Base-by-base conservation (phyloP, 2,329 filamentous ascomycete genomes). In the Phaeosphaeria sp. region DNA sequence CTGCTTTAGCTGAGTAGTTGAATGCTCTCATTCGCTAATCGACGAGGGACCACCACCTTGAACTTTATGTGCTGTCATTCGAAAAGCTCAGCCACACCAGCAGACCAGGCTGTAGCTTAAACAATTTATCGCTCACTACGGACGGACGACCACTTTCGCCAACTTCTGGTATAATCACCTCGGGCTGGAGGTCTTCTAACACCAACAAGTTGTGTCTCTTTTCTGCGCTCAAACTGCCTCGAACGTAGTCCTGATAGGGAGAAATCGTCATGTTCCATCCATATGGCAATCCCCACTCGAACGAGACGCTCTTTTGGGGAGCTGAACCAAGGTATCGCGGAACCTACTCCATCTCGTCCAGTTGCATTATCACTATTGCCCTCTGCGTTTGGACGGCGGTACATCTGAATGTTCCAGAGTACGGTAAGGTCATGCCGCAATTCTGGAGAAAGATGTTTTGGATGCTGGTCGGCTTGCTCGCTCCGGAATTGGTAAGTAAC, bases 301-400 rank as follows among this genome's bases (percentile, higher is more conserved):
- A 49, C 40, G 17, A 50, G 15, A 56, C 42, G 18, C 42, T 44
- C 21, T 44, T 2, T 9, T 60, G 60, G 57, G 49, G 51, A 4
- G 40, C 54, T 6, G 60, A 60, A 21, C 54, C 60, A 7, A 50
- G 43, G 7, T 33, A 53, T 27, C 51, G 58, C 15, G 60, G 60
- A 3, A 59, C 60, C 1, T 59, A 36, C 39, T 46, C 40, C 25
- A 64, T 64, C 20, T 40, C 61, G 18, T 61, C 56, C 5, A 49
- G 20, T n/a, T 61, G 61, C 48, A 21, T 62, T 5, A 53, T 58
- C 7, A 62, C 61, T 13, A 53, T 61, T 49, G 22, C 17, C 18
- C 48, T 64, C n/a, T 62, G 61, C 42, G 42, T 58, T 13, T 64
- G 59, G 61, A 61, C 50, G 11, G 56, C 55, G 25, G 49, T 62